These are phyloP conservation scores for Penicillium bialowiezense DNA, from an alignment of 495 filamentous ascomycete species.

Conservation along the genomic window DNA sequence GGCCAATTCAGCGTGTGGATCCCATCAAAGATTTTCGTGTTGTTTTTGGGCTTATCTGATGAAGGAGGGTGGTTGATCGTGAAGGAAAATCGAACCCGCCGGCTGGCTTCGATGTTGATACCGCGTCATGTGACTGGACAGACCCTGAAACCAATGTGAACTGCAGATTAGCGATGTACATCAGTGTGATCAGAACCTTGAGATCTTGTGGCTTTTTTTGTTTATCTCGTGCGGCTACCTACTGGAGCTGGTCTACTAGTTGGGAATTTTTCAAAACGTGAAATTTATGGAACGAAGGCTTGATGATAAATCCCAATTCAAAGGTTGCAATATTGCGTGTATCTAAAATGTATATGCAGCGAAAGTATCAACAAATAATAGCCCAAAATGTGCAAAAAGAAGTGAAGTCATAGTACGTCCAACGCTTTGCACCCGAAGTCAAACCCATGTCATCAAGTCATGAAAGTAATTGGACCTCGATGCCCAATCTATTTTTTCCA, in stretches of 20 bases:
- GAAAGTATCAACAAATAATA: not conserved
- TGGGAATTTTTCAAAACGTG: too few relatives aligned
- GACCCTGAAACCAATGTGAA: constrained; percentile 1
- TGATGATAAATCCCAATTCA: too few relatives aligned
- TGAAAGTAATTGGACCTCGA: constrained; percentile 1
- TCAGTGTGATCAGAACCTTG: too few relatives aligned
- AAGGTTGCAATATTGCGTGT: not conserved
- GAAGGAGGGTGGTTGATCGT: not conserved
- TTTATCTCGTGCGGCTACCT: too few relatives aligned
- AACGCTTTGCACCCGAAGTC: constrained; percentile 1
- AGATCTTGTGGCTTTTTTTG: too few relatives aligned
- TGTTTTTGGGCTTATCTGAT: not conserved
- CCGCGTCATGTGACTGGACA: not conserved
- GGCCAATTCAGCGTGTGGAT: not conserved
- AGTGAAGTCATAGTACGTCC: constrained; percentile 8
- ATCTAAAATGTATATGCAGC: constrained; percentile 1
- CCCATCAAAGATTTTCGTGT: not conserved
- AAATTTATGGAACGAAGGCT: too few relatives aligned
- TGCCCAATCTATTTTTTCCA: constrained; percentile 1
- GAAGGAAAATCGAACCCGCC: not conserved
- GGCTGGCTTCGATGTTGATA: not conserved
- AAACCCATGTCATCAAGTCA: constrained; percentile 19
- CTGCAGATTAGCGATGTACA: too few relatives aligned
- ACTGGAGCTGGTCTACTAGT: too few relatives aligned
- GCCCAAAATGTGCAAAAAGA: constrained; percentile 1